phyloP scores from a whole-genome alignment of 495 filamentous ascomycete genomes.

The Daldinia vernicosa region DNA sequence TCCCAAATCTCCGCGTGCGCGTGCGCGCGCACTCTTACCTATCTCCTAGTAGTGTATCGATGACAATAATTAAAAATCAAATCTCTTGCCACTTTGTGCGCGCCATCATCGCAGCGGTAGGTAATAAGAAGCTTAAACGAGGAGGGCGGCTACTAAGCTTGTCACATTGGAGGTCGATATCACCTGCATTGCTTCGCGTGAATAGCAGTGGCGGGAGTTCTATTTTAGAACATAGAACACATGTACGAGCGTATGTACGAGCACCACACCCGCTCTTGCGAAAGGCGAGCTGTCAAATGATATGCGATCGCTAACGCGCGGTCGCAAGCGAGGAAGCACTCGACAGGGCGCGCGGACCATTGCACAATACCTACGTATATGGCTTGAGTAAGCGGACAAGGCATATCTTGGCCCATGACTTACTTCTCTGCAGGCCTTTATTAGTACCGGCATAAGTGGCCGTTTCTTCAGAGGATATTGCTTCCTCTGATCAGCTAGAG shows the following conservation, averaged over 20 bases:
- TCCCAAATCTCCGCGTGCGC: not conserved
- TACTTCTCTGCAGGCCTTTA: constrained; percentile 23
- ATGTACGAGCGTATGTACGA: too few relatives aligned
- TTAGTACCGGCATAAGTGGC: constrained; percentile 42
- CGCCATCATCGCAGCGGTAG: constrained; percentile 12
- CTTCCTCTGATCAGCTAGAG: constrained; percentile 32
- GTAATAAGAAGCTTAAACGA: constrained; percentile 35
- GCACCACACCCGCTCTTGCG: constrained; percentile 6
- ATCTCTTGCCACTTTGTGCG: constrained; percentile 13
- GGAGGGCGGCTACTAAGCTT: constrained; percentile 33
- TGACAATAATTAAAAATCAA: constrained; percentile 18
- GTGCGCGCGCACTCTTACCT: not conserved
- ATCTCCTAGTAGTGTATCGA: constrained; percentile 1
- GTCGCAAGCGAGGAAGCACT: constrained; percentile 28
- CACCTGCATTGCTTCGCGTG: constrained; percentile 44
- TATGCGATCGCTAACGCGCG: constrained; percentile 23
- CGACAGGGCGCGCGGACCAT: constrained; percentile 28
- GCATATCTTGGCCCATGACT: not conserved
- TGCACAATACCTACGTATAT: constrained; percentile 21
- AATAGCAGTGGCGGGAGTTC: constrained; percentile 23
- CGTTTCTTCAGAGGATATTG: constrained; percentile 28
- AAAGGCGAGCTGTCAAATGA: constrained; percentile 19
- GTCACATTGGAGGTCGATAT: constrained; percentile 40
- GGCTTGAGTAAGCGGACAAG: constrained; percentile 37
- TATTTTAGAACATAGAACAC: constrained; percentile 40